A percentile compares a stretch with the other conserved stretches of the same genome.
phyloP scores from a whole-genome alignment of 176 grass and related monocot genomes.

The Themeda triandra region DNA sequence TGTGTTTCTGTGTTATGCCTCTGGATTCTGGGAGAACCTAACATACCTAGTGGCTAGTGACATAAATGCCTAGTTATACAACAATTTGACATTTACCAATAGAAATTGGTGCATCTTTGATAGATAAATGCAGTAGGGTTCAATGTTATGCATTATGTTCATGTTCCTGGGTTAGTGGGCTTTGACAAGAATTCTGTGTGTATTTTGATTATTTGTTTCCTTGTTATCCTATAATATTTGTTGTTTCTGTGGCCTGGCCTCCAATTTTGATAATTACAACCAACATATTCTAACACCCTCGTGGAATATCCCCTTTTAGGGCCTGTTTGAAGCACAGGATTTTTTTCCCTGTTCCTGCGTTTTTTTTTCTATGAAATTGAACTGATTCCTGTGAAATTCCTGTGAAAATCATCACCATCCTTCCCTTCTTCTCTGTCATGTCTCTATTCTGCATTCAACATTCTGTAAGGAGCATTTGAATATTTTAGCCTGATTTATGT shows the following conservation, averaged over 20 bases:
- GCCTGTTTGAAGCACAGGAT: background rate
- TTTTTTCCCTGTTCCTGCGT: background rate
- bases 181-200: background rate
- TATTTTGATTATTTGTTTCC: background rate
- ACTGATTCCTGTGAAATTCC: background rate
- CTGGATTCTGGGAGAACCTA: background rate
- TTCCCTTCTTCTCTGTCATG: background rate
- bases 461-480: conserved; percentile 3
- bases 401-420: background rate
- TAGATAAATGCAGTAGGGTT: background rate
- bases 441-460: background rate
- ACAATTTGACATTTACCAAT: background rate
- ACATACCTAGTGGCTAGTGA: background rate
- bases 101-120: background rate
- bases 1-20: background rate
- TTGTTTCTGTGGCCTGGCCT: background rate
- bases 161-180: background rate
- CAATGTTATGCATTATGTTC: background rate
- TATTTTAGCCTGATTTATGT: background rate
- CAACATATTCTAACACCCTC: background rate
- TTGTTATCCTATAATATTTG: background rate
- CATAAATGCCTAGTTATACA: background rate
- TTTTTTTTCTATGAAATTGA: conserved; percentile 8
- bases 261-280: background rate
- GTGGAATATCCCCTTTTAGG: background rate